Conservation (phyloP, 179 eudicot genomes). For the Gypsophila paniculata region DNA sequence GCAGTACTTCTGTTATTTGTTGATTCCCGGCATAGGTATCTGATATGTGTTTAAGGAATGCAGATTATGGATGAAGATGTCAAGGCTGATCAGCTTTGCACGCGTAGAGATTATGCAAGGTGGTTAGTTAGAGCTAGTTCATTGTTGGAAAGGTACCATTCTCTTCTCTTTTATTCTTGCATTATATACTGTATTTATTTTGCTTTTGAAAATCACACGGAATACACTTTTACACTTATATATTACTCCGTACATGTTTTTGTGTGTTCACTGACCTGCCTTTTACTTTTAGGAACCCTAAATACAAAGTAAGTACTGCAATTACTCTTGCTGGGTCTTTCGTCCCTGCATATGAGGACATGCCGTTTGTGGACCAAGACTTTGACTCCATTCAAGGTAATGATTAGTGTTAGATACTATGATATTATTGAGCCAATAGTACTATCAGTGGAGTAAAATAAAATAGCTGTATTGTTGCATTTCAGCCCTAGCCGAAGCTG, state of each 20-base stretch:
- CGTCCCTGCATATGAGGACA: slow-evolving; percentile 66
- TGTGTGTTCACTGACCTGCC: background rate
- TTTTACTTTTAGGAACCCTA: slow-evolving; percentile 52
- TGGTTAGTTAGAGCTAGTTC: slow-evolving; percentile 70
- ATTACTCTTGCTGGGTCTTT: slow-evolving; percentile 62
- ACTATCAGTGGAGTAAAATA: background rate
- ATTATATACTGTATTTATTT: background rate
- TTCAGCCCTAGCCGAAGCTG: slow-evolving; percentile 87
- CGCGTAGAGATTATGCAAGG: slow-evolving; percentile 87
- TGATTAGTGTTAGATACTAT: slow-evolving; percentile 18
- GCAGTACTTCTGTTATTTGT: background rate
- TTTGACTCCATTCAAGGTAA: slow-evolving; percentile 73
- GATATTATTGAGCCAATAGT: background rate
- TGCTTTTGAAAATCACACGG: background rate
- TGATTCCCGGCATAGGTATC: slow-evolving; percentile 30
- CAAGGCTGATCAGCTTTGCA: slow-evolving; percentile 67
- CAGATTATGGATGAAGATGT: slow-evolving; percentile 86
- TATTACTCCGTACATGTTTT: background rate
- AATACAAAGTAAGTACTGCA: slow-evolving; percentile 47
- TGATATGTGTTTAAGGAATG: slow-evolving; percentile 42
- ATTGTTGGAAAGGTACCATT: slow-evolving; percentile 70
- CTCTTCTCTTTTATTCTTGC: slow-evolving; percentile 13
- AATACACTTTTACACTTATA: background rate
- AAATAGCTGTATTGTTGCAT: slow-evolving; percentile 22
- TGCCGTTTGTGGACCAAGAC: slow-evolving; percentile 59